Percentiles rank a stretch among this genome's conserved stretches.
Conservation (phyloP, 441 rosid genomes). For the Sinapis alba region DNA sequence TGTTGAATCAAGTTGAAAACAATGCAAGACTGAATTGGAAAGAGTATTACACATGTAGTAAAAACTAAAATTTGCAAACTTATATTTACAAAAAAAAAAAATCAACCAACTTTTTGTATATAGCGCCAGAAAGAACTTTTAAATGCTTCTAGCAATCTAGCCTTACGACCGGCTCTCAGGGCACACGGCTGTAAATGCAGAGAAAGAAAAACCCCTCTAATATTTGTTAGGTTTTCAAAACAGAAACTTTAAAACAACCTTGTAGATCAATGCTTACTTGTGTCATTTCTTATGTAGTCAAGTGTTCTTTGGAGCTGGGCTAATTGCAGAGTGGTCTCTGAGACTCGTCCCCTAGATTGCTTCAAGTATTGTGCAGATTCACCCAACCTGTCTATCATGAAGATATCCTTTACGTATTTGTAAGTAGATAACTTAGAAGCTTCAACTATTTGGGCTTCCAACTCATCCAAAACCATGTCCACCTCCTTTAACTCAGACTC, state of each 20-base stretch:
- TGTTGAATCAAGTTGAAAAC: no score
- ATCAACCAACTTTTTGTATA: not conserved
- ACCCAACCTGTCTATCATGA: constrained; percentile 59
- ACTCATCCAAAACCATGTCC: constrained; percentile 61
- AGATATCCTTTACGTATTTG: constrained; percentile 43
- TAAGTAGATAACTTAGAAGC: constrained; percentile 63
- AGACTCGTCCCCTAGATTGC: constrained; percentile 58
- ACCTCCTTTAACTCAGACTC: constrained; percentile 83
- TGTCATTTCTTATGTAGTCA: constrained; percentile 56
- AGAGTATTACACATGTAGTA: not conserved
- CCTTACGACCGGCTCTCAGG: not conserved
- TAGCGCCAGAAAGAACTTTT: no score
- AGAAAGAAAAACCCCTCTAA: not conserved
- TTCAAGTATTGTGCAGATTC: constrained; percentile 64
- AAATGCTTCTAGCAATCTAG: no score
- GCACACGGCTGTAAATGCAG: not conserved
- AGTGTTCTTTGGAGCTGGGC: constrained; percentile 60
- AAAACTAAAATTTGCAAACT: not conserved
- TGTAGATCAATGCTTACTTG: constrained; percentile 48
- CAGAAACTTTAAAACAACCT: not conserved
- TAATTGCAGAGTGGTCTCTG: constrained; percentile 70
- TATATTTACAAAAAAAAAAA: no score
- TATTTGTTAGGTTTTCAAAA: not conserved
- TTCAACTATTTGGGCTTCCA: constrained; percentile 68
- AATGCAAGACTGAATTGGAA: not conserved